Evolutionary conservation across 2,329 filamentous ascomycete species (phyloP), one percentile per base, ranked within the genome.

Genomic region (Xylaria sp.): DNA sequence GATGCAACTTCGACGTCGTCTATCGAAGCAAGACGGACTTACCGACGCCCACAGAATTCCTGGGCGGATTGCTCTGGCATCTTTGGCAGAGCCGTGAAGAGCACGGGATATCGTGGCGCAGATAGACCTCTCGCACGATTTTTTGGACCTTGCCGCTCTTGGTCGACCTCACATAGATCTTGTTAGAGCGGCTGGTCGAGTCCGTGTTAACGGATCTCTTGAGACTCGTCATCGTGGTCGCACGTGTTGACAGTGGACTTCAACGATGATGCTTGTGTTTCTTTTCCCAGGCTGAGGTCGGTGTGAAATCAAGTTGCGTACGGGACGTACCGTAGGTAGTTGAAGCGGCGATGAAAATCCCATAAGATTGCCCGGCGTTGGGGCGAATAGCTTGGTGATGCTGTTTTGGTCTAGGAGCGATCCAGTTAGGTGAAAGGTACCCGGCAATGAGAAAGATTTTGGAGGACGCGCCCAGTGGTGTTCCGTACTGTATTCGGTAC

Each of bases 111-210:
- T 99, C 94, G 77, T 93, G 90, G 74, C 94, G 86, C 63, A 99
- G 82, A 76, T 99, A 99, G 64, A 97, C 83, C 79, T 99, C 94
- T 70, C 92, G 87, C 66, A 99, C 94, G 71, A 99, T 95, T 81
- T 99, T 99, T 76, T 97, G 94, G 61, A 97, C 93, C 79, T 97
- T 97, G 75, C 94, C 94, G 75, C 87, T 94, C 76, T 91, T 92
- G 52, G 93, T 96, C 30, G 94, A 97, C 62, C 94, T 85, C 65
- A 99, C 90, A 72, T 95, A 99, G 69, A 95, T 86, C 78, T 97
- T 99, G 83, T 89, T 97, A 37, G 92, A 93, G 65, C 97, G 88
- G 71, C 89, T 96, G 52, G 87, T 80, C 35, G 86, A 73, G 58
- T 84, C 82, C 30, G 76, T 74, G 30, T 78, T 79, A 51, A 79